phyloP scores from a whole-genome alignment of 2,329 filamentous ascomycete genomes.

The Fusarium brachygibbosum region DNA sequence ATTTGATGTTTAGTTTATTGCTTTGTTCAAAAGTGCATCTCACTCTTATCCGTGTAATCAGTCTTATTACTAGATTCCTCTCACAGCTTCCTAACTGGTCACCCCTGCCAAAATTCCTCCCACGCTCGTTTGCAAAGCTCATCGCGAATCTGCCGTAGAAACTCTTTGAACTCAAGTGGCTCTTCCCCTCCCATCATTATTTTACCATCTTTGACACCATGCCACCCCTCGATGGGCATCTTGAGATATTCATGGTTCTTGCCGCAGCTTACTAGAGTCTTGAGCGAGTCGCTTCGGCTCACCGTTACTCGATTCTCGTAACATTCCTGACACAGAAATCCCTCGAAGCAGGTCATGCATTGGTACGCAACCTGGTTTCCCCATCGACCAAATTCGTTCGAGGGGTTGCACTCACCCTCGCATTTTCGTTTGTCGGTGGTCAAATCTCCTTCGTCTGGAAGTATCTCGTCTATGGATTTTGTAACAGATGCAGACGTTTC shows the following conservation, averaged over 20 bases:
- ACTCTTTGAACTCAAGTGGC: neutral
- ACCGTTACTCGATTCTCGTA: neutral
- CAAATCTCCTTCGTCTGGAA: constrained; percentile 9
- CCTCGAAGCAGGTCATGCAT: neutral
- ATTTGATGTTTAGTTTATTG: too few relatives aligned
- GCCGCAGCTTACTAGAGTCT: neutral
- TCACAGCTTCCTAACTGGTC: too few relatives aligned
- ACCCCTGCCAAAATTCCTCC: neutral
- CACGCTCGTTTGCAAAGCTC: neutral
- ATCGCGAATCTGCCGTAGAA: neutral
- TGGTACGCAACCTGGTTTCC: neutral
- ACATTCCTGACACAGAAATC: constrained; percentile 4
- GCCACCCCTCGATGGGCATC: constrained; percentile 21
- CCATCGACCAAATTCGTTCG: neutral
- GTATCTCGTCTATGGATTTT: too few relatives aligned
- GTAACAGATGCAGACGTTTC: rapidly evolving
- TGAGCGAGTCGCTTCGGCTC: neutral
- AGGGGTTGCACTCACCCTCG: constrained; percentile 1
- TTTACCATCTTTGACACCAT: neutral
- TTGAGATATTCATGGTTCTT: neutral
- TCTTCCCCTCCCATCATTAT: constrained; percentile 13
- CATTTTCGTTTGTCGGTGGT: neutral
- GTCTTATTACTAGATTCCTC: too few relatives aligned
- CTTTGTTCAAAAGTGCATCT: too few relatives aligned
- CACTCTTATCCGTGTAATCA: too few relatives aligned